Conservation (phyloP, 805 yeast genomes). For the Blastobotrys muscicola region DNA sequence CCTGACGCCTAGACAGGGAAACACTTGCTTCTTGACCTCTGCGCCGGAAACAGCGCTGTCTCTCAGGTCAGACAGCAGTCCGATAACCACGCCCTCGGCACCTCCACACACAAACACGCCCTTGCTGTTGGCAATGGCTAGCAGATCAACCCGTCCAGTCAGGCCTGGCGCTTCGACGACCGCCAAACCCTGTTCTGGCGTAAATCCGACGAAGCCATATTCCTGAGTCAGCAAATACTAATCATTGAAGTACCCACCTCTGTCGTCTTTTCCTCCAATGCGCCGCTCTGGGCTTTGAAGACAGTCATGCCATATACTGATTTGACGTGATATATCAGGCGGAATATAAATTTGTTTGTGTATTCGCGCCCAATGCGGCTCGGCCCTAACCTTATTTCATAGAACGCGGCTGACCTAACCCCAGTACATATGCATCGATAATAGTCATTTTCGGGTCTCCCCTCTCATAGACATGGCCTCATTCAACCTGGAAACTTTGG, state of each 20-base stretch:
- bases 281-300: no score
- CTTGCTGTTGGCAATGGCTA: slow-evolving; percentile 19
- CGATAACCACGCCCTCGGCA: slow-evolving; percentile 13
- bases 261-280: slow-evolving; percentile 7
- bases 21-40: slow-evolving; percentile 1
- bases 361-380: no score
- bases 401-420: not conserved
- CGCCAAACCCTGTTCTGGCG: slow-evolving; percentile 17
- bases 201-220: not conserved
- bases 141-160: slow-evolving; percentile 9
- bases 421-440: not conserved
- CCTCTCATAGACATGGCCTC: slow-evolving; percentile 25
- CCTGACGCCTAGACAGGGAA: slow-evolving; percentile 7
- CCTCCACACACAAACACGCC: slow-evolving; percentile 21
- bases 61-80: slow-evolving; percentile 15
- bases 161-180: not conserved
- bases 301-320: no score
- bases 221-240: no score
- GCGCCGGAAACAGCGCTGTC: slow-evolving; percentile 5
- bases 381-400: no score
- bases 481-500: slow-evolving; percentile 47
- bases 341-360: not conserved
- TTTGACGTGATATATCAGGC: not conserved
- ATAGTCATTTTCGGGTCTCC: not conserved
- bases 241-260: slow-evolving; percentile 11